Evolutionary conservation across 805 yeast species (phyloP).

Genomic region (Candida silvicultrix): DNA sequence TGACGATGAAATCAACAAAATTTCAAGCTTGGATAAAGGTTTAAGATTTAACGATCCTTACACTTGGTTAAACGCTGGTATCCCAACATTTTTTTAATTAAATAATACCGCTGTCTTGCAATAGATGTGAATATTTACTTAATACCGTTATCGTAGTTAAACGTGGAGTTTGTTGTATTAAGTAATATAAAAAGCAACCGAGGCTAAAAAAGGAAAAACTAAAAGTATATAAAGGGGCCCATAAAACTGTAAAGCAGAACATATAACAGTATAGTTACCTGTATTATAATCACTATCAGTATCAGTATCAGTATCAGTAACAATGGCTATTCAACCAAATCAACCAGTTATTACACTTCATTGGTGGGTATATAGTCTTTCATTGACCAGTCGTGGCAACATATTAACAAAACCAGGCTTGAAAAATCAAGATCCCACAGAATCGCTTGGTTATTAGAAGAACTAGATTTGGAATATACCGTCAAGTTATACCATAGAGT

Average conservation of each 20-base stretch:
- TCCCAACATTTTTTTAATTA: constrained; percentile 20
- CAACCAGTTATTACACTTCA: background rate
- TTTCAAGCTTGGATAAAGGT: constrained; percentile 55
- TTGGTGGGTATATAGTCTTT: background rate
- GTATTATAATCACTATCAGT: too few species aligned
- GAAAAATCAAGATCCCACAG: constrained; percentile 49
- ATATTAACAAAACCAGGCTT: background rate
- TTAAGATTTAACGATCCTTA: constrained; percentile 82
- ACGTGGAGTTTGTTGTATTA: too few species aligned
- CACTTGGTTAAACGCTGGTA: constrained; percentile 21
- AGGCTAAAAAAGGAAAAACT: too few species aligned
- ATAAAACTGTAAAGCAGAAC: too few species aligned
- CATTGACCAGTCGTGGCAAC: too few species aligned
- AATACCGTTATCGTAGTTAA: too few species aligned
- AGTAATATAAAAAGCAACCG: too few species aligned
- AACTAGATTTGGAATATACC: constrained; percentile 48
- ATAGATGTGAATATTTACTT: too few species aligned
- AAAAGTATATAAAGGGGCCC: too few species aligned
- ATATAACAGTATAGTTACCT: too few species aligned
- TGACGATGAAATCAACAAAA: constrained; percentile 43
- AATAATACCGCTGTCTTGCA: too few species aligned
- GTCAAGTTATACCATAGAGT: constrained; percentile 47
- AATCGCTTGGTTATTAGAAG: constrained; percentile 59
- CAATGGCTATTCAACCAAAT: background rate
- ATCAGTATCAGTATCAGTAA: too few species aligned